Base-by-base conservation (phyloP, 2,329 filamentous ascomycete genomes). In the Penicillium corylophilum region DNA sequence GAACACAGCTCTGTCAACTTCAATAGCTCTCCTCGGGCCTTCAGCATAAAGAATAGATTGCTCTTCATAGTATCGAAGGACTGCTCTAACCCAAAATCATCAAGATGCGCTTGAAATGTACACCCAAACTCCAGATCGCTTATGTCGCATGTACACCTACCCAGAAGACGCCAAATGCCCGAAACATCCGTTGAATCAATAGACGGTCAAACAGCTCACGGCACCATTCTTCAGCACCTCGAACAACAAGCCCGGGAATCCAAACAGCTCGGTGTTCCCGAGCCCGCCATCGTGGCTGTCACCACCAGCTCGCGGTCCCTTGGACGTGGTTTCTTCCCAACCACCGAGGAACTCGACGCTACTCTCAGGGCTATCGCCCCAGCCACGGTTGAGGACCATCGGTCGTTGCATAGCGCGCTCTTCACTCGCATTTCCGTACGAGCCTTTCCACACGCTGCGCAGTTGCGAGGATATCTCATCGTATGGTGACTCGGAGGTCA, bases 221-320 rank as follows among this genome's bases (percentile, higher is more conserved):
- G 85, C 87, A 4, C 89, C 91, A 67, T 95, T 96, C 83, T 89
- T 92, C 71, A 97, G 74, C 24, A 99, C 93, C 74, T 99, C 94
- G 75, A 99, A 97, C 42, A 96, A 84, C 71, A 97, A 75, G 0
- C 94, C 93, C 0, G 94, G 93, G 65, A 96, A 96, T 1, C 93
- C 92, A 74, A 90, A 97, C 24, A 99, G 74, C 55, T 92, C 93
- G 15, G 92, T 96, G 50, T 87, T 88, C 18, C 83, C 84, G 54
- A 87, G 70, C 72, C 81, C 74, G 73, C 83, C 69, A 61, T 79
- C 75, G 13, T 74, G 74, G 26, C 57, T 62, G 50, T 64, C 62
- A 71, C 72, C 59, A 73, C 63, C 65, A 71, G 71, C 63, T 77
- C 73, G 66, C 64, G 57, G 69, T 64, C 66, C 74, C 67, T 60